A percentile compares a stretch with the other conserved stretches of the same genome.
Evolutionary conservation across 305 asterid species (phyloP).

Genomic region (Salvia sclarea): DNA sequence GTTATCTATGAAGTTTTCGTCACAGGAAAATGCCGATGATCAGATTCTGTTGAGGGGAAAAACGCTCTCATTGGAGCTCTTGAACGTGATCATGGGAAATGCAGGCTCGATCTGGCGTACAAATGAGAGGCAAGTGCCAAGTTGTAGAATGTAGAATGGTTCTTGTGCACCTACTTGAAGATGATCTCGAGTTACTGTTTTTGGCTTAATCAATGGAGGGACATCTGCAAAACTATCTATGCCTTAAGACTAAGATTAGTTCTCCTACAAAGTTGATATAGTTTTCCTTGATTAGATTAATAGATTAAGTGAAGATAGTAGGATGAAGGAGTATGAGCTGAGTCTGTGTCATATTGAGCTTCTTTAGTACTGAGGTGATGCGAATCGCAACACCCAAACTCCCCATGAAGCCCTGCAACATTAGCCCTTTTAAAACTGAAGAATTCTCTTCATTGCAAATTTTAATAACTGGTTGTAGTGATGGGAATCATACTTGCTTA

Average conservation of each 20-base stretch:
- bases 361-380: constrained; percentile 8
- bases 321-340: constrained; percentile 4
- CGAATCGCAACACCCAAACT: not conserved
- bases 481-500: not conserved
- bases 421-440: not conserved
- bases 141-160: constrained; percentile 9
- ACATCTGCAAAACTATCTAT: not conserved
- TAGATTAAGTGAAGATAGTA: constrained; percentile 15
- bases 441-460: not conserved
- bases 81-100: constrained; percentile 83
- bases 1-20: constrained; percentile 90
- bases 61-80: constrained; percentile 88
- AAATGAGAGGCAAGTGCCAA: constrained; percentile 73
- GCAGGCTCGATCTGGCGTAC: constrained; percentile 93
- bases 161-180: not conserved
- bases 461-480: constrained; percentile 8
- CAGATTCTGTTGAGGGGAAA: constrained; percentile 95
- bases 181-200: constrained; percentile 6
- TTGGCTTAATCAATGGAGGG: constrained; percentile 13
- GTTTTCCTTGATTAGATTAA: constrained; percentile 1
- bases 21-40: constrained; percentile 86
- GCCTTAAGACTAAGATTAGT: not conserved
- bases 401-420: not conserved
- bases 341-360: not conserved
- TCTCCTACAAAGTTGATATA: constrained; percentile 16